Conservation (phyloP, 495 filamentous ascomycete species). For the Lineolata rhizophorae region DNA sequence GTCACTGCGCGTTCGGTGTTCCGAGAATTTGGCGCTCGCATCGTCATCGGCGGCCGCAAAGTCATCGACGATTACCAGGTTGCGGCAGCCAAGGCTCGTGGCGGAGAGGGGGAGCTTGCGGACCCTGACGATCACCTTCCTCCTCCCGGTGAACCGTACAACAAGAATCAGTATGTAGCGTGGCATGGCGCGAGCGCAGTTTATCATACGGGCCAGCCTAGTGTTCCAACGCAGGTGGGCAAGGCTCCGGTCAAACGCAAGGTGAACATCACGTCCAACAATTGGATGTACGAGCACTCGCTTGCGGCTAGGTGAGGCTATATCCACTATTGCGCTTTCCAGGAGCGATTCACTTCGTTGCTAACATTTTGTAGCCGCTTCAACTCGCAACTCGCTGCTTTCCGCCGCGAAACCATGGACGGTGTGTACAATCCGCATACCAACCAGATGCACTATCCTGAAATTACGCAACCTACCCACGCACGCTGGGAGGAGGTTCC, state of each 20-base stretch:
- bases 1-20: constrained; percentile 94
- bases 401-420: constrained; percentile 41
- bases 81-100: constrained; percentile 49
- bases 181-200: constrained; percentile 94
- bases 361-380: constrained; percentile 39
- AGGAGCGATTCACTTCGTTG: too few species aligned
- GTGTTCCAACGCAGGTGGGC: constrained; percentile 51
- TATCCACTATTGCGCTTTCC: constrained; percentile 1
- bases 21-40: constrained; percentile 83
- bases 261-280: constrained; percentile 78
- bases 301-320: constrained; percentile 60
- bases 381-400: constrained; percentile 43
- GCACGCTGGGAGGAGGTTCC: constrained; percentile 52
- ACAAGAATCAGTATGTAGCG: constrained; percentile 89
- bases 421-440: constrained; percentile 89
- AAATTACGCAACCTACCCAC: constrained; percentile 75
- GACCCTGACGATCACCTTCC: constrained; percentile 67
- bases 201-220: constrained; percentile 66
- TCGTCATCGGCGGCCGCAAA: constrained; percentile 73
- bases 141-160: constrained; percentile 51
- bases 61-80: constrained; percentile 83
- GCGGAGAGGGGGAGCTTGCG: constrained; percentile 75
- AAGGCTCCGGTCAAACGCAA: constrained; percentile 55
- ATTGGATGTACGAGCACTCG: constrained; percentile 93
- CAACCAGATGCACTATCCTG: constrained; percentile 69